phyloP scores from a whole-genome alignment of 2,329 filamentous ascomycete species.

The Xenosphaeropsis pyriputrescens region DNA sequence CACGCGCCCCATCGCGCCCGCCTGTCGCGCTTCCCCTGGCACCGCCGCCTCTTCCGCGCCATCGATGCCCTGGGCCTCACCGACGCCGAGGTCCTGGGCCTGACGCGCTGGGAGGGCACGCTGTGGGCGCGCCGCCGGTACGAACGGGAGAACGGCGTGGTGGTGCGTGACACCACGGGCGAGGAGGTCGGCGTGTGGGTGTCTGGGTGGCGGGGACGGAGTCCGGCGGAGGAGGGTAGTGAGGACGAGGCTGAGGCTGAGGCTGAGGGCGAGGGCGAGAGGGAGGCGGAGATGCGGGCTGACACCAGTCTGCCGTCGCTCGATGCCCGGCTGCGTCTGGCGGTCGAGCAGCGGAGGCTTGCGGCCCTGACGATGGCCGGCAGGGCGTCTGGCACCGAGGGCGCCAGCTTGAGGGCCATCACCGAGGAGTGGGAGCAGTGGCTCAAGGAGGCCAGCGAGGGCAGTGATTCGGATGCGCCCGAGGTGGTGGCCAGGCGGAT shows the following conservation, averaged over 20 bases:
- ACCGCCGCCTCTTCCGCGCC: constrained; percentile 60
- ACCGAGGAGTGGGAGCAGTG: constrained; percentile 65
- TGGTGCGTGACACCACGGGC: constrained; percentile 56
- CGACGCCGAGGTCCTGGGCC: constrained; percentile 48
- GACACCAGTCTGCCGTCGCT: constrained; percentile 33
- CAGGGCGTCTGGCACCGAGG: constrained; percentile 45
- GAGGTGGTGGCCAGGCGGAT: too few relatives aligned
- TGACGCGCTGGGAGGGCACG: constrained; percentile 75
- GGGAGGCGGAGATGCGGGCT: constrained; percentile 15
- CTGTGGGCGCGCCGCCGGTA: constrained; percentile 72
- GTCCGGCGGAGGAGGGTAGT: constrained; percentile 5
- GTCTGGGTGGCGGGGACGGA: constrained; percentile 15
- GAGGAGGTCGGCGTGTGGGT: constrained; percentile 53
- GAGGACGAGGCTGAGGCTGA: constrained; percentile 13
- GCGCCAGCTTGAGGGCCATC: constrained; percentile 32
- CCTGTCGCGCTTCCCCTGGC: constrained; percentile 64
- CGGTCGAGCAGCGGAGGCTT: constrained; percentile 51
- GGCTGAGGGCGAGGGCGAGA: constrained; percentile 21
- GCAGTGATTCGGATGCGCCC: too few relatives aligned
- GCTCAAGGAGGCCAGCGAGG: constrained; percentile 54
- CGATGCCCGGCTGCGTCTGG: constrained; percentile 44
- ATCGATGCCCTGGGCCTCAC: constrained; percentile 60
- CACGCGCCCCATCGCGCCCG: constrained; percentile 60
- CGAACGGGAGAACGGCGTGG: constrained; percentile 58
- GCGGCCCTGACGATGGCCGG: constrained; percentile 27